Evolutionary conservation across 2,329 filamentous ascomycete genomes (phyloP).

Genomic region (Neurospora sp.): DNA sequence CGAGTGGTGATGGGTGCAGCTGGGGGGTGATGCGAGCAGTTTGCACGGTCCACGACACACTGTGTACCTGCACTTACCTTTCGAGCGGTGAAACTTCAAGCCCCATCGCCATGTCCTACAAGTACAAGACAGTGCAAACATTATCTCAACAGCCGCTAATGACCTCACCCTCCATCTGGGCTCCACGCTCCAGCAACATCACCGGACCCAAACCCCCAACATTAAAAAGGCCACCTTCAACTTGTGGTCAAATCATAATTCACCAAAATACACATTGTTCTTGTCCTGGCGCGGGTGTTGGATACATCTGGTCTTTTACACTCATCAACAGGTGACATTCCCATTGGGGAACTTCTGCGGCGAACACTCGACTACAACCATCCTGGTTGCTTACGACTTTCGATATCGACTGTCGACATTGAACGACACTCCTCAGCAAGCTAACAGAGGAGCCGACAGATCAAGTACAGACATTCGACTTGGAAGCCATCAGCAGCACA

Average conservation of each 20-base stretch:
- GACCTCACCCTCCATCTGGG: not conserved
- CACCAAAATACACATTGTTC: not conserved
- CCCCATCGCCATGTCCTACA: not conserved
- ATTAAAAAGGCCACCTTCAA: not conserved
- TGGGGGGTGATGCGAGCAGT: not conserved
- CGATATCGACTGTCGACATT: not conserved
- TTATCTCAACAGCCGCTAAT: not conserved
- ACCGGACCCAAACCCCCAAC: not conserved
- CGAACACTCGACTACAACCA: not conserved
- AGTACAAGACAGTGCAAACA: not conserved
- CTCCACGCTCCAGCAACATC: not conserved
- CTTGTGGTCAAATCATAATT: not conserved
- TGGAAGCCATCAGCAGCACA: not conserved
- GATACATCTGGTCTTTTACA: not conserved
- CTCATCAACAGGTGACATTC: not conserved
- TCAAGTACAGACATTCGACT: not conserved
- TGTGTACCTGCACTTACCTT: not conserved
- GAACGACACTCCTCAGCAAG: not conserved
- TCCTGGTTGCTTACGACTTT: not conserved
- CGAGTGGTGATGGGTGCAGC: not conserved
- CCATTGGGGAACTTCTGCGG: not conserved
- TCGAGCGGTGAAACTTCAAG: not conserved
- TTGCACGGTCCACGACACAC: not conserved
- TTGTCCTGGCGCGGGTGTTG: not conserved
- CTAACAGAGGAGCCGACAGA: not conserved